A percentile compares a stretch with the other conserved stretches of the same genome.
phyloP scores from a whole-genome alignment of 2,329 filamentous ascomycete genomes.

The Cercospora janseana region DNA sequence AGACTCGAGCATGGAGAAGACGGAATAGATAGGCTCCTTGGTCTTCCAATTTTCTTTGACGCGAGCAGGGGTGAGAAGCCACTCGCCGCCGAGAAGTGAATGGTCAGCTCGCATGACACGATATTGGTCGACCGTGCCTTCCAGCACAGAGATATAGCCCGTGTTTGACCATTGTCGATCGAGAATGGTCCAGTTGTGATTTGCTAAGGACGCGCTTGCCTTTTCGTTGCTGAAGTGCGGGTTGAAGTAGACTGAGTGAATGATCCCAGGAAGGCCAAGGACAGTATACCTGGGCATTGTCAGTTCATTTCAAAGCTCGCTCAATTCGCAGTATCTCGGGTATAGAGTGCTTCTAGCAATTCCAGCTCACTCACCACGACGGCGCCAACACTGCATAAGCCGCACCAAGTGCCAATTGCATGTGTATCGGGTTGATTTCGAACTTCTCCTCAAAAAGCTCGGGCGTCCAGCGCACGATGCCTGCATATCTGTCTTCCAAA shows the following conservation, averaged over 20 bases:
- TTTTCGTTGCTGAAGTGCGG: constrained; percentile 57
- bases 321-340: too few relatives aligned
- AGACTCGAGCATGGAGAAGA: constrained; percentile 95
- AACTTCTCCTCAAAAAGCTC: constrained; percentile 11
- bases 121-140: constrained; percentile 69
- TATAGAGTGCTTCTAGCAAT: too few relatives aligned
- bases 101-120: constrained; percentile 89
- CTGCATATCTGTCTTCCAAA: constrained; percentile 7
- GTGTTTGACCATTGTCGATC: constrained; percentile 83
- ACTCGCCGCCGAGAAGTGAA: constrained; percentile 88
- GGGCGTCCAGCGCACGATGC: constrained; percentile 11
- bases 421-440: constrained; percentile 54
- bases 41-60: constrained; percentile 50
- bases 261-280: constrained; percentile 67
- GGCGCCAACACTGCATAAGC: constrained; percentile 48
- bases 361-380: constrained; percentile 3
- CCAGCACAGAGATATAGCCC: constrained; percentile 87
- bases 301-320: not conserved
- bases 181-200: constrained; percentile 69
- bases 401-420: constrained; percentile 66
- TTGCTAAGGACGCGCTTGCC: constrained; percentile 48
- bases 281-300: constrained; percentile 43
- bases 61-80: constrained; percentile 59
- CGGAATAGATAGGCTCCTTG: constrained; percentile 85
- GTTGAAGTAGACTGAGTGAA: constrained; percentile 71